Percentiles rank a stretch among this genome's conserved stretches.
These are phyloP conservation scores for Nakaseomyces kungkrabaensis DNA, from an alignment of 1,139 yeast species.

Conservation along the genomic window DNA sequence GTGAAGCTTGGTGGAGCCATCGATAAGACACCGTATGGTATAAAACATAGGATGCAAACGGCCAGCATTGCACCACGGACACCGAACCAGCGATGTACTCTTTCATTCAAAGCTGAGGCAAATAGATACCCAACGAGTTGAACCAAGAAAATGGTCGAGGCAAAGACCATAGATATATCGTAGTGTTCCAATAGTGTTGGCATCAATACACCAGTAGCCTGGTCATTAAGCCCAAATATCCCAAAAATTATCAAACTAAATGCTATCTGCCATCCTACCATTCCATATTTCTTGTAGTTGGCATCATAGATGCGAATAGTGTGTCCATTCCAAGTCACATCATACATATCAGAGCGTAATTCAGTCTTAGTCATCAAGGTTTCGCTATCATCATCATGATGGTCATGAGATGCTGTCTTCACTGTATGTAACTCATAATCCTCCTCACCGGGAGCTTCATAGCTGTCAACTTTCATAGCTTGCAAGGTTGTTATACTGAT, in stretches of 20 bases:
- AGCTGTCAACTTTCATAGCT: neutral
- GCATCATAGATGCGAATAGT: neutral
- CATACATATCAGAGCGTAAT: neutral
- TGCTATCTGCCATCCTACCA: slow-evolving; percentile 22
- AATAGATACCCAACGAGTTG: slow-evolving; percentile 25
- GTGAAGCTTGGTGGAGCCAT: slow-evolving; percentile 25
- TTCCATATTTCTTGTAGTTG: slow-evolving; percentile 16
- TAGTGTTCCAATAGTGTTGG: slow-evolving; percentile 24
- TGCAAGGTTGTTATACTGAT: neutral
- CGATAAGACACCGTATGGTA: slow-evolving; percentile 16
- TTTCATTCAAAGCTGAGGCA: slow-evolving; percentile 25
- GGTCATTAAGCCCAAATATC: slow-evolving; percentile 29
- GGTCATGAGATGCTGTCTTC: neutral
- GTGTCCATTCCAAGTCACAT: neutral
- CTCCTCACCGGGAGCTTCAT: neutral
- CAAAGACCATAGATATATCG: slow-evolving; percentile 17
- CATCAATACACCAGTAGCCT: slow-evolving; percentile 25
- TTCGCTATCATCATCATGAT: neutral
- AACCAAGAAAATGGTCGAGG: slow-evolving; percentile 23
- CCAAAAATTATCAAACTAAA: slow-evolving; percentile 23
- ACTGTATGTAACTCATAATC: neutral
- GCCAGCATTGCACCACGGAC: slow-evolving; percentile 22
- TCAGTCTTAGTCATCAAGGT: neutral
- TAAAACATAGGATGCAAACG: slow-evolving; percentile 14
- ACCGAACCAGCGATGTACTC: slow-evolving; percentile 20